Evolutionary conservation across 352 stramenopile genomes (phyloP), one percentile per base, ranked within the genome.

Genomic region (Phytophthora cryptogea): DNA sequence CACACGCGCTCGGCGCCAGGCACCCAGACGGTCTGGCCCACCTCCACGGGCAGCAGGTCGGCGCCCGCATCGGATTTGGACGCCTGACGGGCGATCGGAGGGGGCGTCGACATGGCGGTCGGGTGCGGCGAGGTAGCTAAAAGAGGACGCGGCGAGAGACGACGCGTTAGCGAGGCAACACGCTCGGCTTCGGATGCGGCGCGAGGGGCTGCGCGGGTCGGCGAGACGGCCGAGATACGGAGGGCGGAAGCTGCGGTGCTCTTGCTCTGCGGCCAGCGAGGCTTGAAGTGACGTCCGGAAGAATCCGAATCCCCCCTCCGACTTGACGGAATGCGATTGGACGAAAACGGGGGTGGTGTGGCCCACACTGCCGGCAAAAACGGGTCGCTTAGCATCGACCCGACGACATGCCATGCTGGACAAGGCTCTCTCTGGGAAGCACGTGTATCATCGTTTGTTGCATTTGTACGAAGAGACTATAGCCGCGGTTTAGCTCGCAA

Each of bases 11-110:
- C 82, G 11, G 59, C 62, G 44, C 81, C 82, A 13, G 85, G 87
- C 33, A 95, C 70, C 87, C 87, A 95, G 39, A 94, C 80, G 14
- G 53, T 71, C 54, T 89, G 65, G 20, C 83, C 82, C 20, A 94
- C 67, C 41, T 87, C 76, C 49, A 95, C 83, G 14, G 86, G 86
- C 39, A 93, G 68, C 50, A 92, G 53, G 47, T 92, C 86, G n/a
- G 61, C 47, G 44, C 85, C 75, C 14, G 77, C 70, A 53, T 90
- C 78, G 47, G 70, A 71, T 73, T 90, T 90, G 55, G 76, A 75
- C 41, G 82, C 74, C 68, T 93, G 82, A 39, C 83, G 83, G 54
- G 75, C 57, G 58, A 91, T 88, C 23, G 80, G 80, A 68, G 74
- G 72, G 6, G 83, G 78, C 55, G 80, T 89, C 59, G 83, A 66